Percentiles rank a stretch among this genome's conserved stretches.
Conservation (phyloP, 768 basidiomycete species). For the Mycena polygramma region DNA sequence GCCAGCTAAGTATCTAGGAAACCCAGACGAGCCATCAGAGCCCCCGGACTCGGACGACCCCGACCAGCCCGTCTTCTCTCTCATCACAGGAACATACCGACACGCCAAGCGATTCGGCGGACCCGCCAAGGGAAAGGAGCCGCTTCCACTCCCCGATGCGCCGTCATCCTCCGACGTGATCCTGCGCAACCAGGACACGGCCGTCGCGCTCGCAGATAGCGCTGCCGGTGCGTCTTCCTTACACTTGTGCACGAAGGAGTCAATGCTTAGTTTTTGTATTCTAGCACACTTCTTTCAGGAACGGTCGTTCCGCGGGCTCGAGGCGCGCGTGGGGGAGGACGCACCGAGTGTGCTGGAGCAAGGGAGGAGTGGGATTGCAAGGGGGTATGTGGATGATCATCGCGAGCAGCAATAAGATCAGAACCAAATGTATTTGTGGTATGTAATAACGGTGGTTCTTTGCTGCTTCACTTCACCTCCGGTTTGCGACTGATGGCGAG, state of each 20-base stretch:
- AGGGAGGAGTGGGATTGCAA: constrained; percentile 90
- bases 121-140: constrained; percentile 40
- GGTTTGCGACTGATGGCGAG: constrained; percentile 75
- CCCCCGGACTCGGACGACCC: constrained; percentile 49
- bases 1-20: neutral
- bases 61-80: constrained; percentile 87
- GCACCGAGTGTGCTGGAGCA: constrained; percentile 87
- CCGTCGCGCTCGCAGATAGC: constrained; percentile 71
- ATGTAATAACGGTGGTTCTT: too few relatives aligned
- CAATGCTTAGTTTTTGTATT: neutral
- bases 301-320: constrained; percentile 86
- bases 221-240: constrained; percentile 70
- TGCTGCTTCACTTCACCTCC: neutral
- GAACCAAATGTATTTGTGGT: neutral
- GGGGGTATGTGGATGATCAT: constrained; percentile 81
- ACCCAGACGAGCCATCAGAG: constrained; percentile 1
- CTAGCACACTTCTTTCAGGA: constrained; percentile 78
- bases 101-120: constrained; percentile 78
- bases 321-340: constrained; percentile 82
- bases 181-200: constrained; percentile 72
- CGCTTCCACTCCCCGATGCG: constrained; percentile 25
- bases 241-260: too few relatives aligned
- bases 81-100: constrained; percentile 88
- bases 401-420: neutral
- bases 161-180: constrained; percentile 58